These are phyloP conservation scores for Torulaspora maleeae DNA, from an alignment of 805 yeast genomes.

Conservation along the genomic window DNA sequence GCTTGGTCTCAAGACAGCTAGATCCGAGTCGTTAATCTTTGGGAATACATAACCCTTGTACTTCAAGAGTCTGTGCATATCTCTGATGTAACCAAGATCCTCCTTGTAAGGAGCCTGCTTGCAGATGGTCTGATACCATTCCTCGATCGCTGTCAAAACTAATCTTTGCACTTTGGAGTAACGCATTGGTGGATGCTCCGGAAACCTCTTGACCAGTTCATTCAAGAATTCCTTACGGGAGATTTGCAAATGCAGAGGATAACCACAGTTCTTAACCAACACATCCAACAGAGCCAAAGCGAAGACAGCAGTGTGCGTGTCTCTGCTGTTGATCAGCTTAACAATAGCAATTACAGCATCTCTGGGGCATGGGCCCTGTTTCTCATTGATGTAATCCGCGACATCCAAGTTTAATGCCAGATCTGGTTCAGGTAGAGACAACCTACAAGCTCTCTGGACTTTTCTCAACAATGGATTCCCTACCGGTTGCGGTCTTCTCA, in stretches of 20 bases:
- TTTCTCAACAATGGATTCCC: constrained; percentile 40
- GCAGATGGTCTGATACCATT: constrained; percentile 95
- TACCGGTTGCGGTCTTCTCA: constrained; percentile 29
- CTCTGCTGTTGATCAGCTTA: constrained; percentile 73
- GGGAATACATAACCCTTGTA: constrained; percentile 94
- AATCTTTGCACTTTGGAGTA: constrained; percentile 79
- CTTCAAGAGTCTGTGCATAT: constrained; percentile 86
- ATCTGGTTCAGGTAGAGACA: constrained; percentile 79
- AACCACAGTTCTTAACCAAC: constrained; percentile 95
- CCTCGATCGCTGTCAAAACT: constrained; percentile 86
- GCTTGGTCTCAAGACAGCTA: constrained; percentile 86
- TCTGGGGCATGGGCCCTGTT: constrained; percentile 84
- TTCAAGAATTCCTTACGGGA: constrained; percentile 92
- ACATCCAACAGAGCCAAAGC: constrained; percentile 82
- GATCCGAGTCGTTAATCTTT: constrained; percentile 81
- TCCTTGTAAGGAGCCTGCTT: constrained; percentile 84
- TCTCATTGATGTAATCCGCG: constrained; percentile 87
- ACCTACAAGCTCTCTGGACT: constrained; percentile 77
- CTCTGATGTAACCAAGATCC: constrained; percentile 86
- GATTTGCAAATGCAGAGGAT: constrained; percentile 92
- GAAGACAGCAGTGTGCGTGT: constrained; percentile 76
- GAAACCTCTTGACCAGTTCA: constrained; percentile 87
- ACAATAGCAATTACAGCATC: constrained; percentile 89
- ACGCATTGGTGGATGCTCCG: constrained; percentile 87
- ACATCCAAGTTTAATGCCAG: constrained; percentile 84